These are phyloP conservation scores for Floccularia luteovirens DNA, from an alignment of 768 basidiomycete genomes.

Conservation along the genomic window DNA sequence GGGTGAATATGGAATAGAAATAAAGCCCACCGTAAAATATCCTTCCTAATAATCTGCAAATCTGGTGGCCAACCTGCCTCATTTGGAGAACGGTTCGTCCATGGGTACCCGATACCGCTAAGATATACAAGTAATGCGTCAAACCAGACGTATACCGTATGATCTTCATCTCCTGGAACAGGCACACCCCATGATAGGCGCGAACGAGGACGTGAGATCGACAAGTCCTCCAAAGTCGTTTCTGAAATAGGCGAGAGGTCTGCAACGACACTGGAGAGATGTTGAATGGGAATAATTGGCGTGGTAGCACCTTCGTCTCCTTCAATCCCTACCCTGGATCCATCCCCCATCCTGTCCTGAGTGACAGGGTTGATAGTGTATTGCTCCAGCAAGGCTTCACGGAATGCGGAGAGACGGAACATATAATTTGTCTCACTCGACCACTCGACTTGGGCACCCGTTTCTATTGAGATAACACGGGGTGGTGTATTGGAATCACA, in stretches of 20 bases:
- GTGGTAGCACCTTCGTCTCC: constrained; percentile 1
- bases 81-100: constrained; percentile 15
- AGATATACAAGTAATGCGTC: constrained; percentile 85
- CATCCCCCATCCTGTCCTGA: constrained; percentile 42
- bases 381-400: constrained; percentile 42
- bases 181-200: constrained; percentile 80
- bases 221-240: constrained; percentile 46
- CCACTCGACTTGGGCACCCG: constrained; percentile 75
- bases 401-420: constrained; percentile 71
- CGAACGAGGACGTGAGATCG: constrained; percentile 71
- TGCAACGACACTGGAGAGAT: neutral
- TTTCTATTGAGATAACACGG: constrained; percentile 55
- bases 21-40: constrained; percentile 63
- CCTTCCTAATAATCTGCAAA: constrained; percentile 86
- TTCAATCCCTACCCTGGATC: constrained; percentile 22
- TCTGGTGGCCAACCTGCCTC: constrained; percentile 66
- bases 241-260: neutral
- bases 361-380: constrained; percentile 33
- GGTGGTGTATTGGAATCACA: constrained; percentile 12
- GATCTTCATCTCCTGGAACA: constrained; percentile 70
- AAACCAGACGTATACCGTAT: constrained; percentile 94
- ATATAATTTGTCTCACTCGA: constrained; percentile 84
- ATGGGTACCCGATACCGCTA: constrained; percentile 74
- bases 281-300: neutral
- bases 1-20: neutral